Conservation (phyloP, 192 early-diverging fungal genomes). For the Gigaspora rosea region DNA sequence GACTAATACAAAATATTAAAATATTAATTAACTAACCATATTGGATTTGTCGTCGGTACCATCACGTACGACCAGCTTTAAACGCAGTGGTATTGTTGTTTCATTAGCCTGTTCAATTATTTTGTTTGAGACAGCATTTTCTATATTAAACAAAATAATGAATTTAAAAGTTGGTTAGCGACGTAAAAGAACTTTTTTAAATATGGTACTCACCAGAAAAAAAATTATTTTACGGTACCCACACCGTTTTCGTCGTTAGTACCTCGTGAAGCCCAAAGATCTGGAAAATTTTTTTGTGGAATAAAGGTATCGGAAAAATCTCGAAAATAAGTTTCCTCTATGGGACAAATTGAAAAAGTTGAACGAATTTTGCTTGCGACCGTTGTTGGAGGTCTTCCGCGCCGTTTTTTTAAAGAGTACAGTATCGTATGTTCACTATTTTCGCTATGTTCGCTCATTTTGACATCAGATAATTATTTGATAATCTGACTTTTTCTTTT, state of each 20-base stretch:
- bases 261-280: not conserved
- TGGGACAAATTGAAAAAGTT: not conserved
- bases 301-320: constrained; percentile 6
- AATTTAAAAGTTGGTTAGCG: not conserved
- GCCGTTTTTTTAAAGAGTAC: not conserved
- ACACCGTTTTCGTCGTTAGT: not conserved
- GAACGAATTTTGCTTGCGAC: not conserved
- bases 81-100: not conserved
- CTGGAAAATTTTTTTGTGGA: constrained; percentile 16
- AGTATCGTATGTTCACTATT: not conserved
- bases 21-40: not conserved
- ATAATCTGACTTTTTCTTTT: too few species aligned
- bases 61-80: constrained; percentile 5
- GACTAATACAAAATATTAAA: not conserved
- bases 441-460: too few species aligned
- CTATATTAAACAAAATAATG: not conserved
- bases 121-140: not conserved
- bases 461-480: too few species aligned
- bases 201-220: not conserved
- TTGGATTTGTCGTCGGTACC: not conserved
- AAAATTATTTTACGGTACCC: too few species aligned
- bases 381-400: not conserved
- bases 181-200: not conserved
- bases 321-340: not conserved
- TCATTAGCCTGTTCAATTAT: not conserved